Base-by-base conservation (phyloP, 768 basidiomycete genomes). In the Lanmaoa pseudosensibilis region DNA sequence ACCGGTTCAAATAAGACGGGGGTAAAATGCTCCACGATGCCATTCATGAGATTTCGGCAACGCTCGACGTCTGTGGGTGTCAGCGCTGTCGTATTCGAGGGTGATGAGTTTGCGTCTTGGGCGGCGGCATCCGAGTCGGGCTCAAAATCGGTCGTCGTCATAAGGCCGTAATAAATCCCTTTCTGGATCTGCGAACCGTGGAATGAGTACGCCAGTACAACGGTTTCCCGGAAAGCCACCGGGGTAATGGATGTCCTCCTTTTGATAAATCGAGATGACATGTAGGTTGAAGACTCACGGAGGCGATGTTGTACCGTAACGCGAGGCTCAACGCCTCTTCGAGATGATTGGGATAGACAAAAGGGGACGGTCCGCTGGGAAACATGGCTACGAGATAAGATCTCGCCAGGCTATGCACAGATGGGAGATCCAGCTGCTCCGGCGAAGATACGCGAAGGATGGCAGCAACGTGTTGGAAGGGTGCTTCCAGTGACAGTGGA, bases 1-100 rank as follows among this genome's bases (percentile, higher is more conserved):
- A 73, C 80, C 27, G 86, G 81, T 2, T 88, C 88, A 68, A 91
- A 91, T 0, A 91, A 71, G 36, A 84, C 75, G 2, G 89, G 87
- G 0, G 87, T 86, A 66, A 90, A 90, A 67, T 87, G 78, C 5
- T 77, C 78, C 55, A 91, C 83, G 56, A 91, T 67, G 30, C 67
- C 68, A 8, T 74, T 72, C 78, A 86, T 80, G 34, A 87, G 75
- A n/a, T 64, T 64, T 58, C 69, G 73, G 61, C 82, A 84, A 37
- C 75, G 75, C 50, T 74, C 70, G 16, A 74, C 55, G 50, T 70
- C 70, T 32, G 62, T 77, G 64, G 51, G 63, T 45, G 70, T 45
- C 73, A 75, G 44, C 71, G 65, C 11, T 2, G 46, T 54, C 45
- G 33, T 38, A 25, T 15, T 41, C 3, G 52, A 38, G 8, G 23